These are phyloP conservation scores for Suillus spraguei DNA, from an alignment of 768 basidiomycete genomes.

Conservation along the genomic window DNA sequence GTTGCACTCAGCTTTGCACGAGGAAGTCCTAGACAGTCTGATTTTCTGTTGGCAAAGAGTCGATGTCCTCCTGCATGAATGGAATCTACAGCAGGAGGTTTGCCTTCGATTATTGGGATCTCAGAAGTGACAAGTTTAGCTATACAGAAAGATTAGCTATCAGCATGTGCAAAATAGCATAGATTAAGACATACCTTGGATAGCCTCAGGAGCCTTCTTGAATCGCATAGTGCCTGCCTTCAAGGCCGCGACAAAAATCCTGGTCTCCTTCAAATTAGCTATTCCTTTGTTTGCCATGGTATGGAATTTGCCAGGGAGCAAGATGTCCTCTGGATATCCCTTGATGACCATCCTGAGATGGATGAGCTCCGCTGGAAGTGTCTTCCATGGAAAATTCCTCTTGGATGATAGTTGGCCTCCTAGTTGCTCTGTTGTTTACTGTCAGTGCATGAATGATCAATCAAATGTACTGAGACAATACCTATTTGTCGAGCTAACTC, in stretches of 20 bases:
- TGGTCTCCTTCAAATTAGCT: background rate
- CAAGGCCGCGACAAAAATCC: background rate
- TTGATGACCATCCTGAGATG: background rate
- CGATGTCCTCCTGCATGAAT: background rate
- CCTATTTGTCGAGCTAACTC: background rate
- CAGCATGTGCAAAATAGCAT: background rate
- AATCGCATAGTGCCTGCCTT: background rate
- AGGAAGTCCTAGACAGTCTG: background rate
- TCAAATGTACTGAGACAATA: background rate
- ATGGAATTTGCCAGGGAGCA: constrained; percentile 4
- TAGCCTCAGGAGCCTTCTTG: background rate
- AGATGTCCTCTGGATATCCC: background rate
- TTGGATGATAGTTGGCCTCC: background rate
- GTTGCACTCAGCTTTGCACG: background rate
- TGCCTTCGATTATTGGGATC: background rate
- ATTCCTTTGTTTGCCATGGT: background rate
- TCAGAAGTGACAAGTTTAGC: background rate
- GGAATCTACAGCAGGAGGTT: background rate
- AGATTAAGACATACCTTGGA: background rate
- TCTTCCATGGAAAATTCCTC: constrained; percentile 11
- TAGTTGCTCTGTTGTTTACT: background rate
- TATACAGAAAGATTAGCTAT: background rate
- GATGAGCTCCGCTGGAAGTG: background rate
- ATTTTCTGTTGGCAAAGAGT: background rate
- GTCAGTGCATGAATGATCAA: background rate